phyloP scores from a whole-genome alignment of 1,139 yeast species.

The Sugiyamaella xylanicola region DNA sequence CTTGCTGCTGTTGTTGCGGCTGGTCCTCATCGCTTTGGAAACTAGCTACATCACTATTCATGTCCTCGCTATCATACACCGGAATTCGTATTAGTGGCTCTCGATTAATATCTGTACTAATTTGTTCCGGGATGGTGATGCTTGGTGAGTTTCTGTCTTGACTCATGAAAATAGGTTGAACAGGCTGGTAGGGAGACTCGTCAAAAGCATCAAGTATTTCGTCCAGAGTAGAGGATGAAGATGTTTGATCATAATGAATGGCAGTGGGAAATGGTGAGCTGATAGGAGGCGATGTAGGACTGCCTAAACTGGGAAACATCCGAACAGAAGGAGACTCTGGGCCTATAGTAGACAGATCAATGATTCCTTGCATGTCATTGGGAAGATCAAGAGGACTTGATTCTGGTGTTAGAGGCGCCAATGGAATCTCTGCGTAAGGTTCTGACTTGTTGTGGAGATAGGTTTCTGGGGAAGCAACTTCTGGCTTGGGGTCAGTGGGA shows the following conservation, averaged over 20 bases:
- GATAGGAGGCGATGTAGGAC: background rate
- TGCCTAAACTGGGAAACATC: background rate
- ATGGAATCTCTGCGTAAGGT: background rate
- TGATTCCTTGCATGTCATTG: constrained; percentile 5
- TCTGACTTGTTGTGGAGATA: background rate
- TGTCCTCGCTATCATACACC: background rate
- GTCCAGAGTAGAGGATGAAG: constrained; percentile 38
- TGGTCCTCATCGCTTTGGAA: constrained; percentile 3
- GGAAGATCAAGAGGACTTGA: constrained; percentile 7
- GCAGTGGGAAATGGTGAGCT: constrained; percentile 2
- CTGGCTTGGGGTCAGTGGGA: too few species aligned
- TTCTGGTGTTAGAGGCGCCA: background rate
- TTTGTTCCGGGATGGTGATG: background rate
- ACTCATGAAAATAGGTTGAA: constrained; percentile 3
- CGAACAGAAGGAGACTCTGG: background rate
- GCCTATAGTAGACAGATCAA: constrained; percentile 8
- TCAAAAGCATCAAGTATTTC: constrained; percentile 35
- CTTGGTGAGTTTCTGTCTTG: constrained; percentile 12
- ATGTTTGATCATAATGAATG: constrained; percentile 21
- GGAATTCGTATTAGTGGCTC: too few species aligned
- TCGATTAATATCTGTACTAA: too few species aligned
- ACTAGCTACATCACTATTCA: background rate
- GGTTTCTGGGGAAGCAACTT: background rate
- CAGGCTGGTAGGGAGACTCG: constrained; percentile 13
- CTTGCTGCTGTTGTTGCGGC: background rate